These are phyloP conservation scores for Brettanomyces sp. DNA, from an alignment of 805 yeast species.

Conservation along the genomic window DNA sequence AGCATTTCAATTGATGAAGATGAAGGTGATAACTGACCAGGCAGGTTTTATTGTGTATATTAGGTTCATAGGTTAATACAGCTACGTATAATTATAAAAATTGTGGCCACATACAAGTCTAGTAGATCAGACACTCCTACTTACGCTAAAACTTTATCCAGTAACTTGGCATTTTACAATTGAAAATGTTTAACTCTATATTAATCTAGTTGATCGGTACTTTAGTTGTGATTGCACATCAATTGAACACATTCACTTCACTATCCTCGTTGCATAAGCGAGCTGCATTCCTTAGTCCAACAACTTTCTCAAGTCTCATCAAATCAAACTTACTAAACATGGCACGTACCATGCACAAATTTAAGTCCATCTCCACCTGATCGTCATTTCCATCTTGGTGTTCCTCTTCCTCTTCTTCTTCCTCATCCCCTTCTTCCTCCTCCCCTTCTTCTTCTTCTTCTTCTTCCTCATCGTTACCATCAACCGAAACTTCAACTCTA, in stretches of 20 bases:
- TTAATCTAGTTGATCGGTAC: background rate
- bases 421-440: conserved; percentile 14
- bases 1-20: too few relatives aligned
- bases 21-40: too few relatives aligned
- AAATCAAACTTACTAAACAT: conserved; percentile 77
- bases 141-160: too few relatives aligned
- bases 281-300: conserved; percentile 68
- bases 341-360: conserved; percentile 39
- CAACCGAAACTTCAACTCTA: conserved; percentile 18
- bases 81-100: background rate
- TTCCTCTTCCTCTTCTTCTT: conserved; percentile 6
- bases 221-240: conserved; percentile 2
- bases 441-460: conserved; percentile 5
- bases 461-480: conserved; percentile 9
- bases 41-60: background rate
- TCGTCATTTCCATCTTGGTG: conserved; percentile 6
- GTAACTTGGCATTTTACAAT: too few relatives aligned
- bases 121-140: too few relatives aligned
- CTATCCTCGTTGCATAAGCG: conserved; percentile 58
- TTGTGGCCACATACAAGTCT: too few relatives aligned
- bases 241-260: conserved; percentile 69
- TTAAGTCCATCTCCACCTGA: conserved; percentile 20
- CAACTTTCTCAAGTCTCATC: conserved; percentile 68
- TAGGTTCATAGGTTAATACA: background rate
- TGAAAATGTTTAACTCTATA: too few relatives aligned